Evolutionary conservation across 2,329 filamentous ascomycete species (phyloP).

Genomic region (Stylonectria norvegica): DNA sequence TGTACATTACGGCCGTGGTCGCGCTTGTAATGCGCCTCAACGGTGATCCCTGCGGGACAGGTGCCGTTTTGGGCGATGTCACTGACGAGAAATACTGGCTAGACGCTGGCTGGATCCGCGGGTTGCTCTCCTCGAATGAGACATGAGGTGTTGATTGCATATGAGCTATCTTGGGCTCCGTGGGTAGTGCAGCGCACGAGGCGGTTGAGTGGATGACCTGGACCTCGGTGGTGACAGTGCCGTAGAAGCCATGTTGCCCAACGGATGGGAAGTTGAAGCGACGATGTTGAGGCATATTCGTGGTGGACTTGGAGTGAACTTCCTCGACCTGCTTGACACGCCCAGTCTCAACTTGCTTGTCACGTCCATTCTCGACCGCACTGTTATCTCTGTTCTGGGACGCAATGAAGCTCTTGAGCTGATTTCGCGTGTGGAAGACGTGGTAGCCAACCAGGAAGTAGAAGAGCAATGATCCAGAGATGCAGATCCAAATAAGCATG

Average conservation of each 20-base stretch:
- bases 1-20: slow-evolving; percentile 32
- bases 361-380: slow-evolving; percentile 34
- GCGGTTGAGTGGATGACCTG: slow-evolving; percentile 38
- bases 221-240: slow-evolving; percentile 52
- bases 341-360: slow-evolving; percentile 27
- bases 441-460: slow-evolving; percentile 58
- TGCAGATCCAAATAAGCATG: slow-evolving; percentile 59
- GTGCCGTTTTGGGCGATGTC: slow-evolving; percentile 21
- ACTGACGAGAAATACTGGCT: slow-evolving; percentile 35
- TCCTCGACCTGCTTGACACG: slow-evolving; percentile 33
- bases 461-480: slow-evolving; percentile 51
- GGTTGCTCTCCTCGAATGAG: slow-evolving; percentile 21
- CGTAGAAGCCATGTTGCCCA: slow-evolving; percentile 40
- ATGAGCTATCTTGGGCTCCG: slow-evolving; percentile 24
- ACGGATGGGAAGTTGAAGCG: slow-evolving; percentile 23
- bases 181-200: slow-evolving; percentile 19
- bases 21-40: slow-evolving; percentile 17
- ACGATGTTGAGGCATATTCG: slow-evolving; percentile 14
- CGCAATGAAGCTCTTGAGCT: slow-evolving; percentile 49
- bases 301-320: not conserved
- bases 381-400: slow-evolving; percentile 29
- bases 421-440: slow-evolving; percentile 57
- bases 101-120: slow-evolving; percentile 16
- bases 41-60: slow-evolving; percentile 7
- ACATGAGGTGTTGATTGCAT: slow-evolving; percentile 15